Conservation (phyloP, 305 asterid species). For the Ilex paraguariensis region DNA sequence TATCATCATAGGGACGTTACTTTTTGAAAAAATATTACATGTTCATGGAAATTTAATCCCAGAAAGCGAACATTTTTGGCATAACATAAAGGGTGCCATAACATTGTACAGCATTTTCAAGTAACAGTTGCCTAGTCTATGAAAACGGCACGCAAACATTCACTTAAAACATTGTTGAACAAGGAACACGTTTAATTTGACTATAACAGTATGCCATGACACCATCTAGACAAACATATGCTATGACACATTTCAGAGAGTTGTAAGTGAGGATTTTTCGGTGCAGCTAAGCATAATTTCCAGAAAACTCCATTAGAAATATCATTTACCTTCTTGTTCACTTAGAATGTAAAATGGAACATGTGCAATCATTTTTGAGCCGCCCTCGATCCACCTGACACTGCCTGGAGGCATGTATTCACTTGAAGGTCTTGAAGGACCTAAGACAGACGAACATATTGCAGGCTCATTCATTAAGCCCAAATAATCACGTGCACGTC, state of each 20-base stretch:
- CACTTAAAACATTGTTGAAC: too few relatives aligned
- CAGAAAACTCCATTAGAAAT: too few relatives aligned
- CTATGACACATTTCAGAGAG: not conserved
- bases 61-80: too few relatives aligned
- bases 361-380: slow-evolving; percentile 68
- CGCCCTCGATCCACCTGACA: slow-evolving; percentile 75
- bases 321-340: slow-evolving; percentile 60
- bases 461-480: slow-evolving; percentile 91
- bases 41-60: too few relatives aligned
- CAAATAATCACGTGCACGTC: slow-evolving; percentile 80
- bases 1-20: too few relatives aligned
- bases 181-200: not conserved
- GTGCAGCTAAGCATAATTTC: not conserved
- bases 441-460: slow-evolving; percentile 75
- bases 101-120: too few relatives aligned
- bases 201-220: not conserved
- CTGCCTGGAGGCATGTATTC: slow-evolving; percentile 61
- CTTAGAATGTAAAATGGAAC: slow-evolving; percentile 80
- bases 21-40: too few relatives aligned
- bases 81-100: too few relatives aligned
- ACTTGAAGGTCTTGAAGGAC: slow-evolving; percentile 53
- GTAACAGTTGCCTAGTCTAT: too few relatives aligned
- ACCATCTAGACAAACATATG: not conserved
- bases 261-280: too few relatives aligned
- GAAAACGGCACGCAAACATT: too few relatives aligned